Evolutionary conservation across 768 basidiomycete species (phyloP).

Genomic region (Kwoniella bestiolae): DNA sequence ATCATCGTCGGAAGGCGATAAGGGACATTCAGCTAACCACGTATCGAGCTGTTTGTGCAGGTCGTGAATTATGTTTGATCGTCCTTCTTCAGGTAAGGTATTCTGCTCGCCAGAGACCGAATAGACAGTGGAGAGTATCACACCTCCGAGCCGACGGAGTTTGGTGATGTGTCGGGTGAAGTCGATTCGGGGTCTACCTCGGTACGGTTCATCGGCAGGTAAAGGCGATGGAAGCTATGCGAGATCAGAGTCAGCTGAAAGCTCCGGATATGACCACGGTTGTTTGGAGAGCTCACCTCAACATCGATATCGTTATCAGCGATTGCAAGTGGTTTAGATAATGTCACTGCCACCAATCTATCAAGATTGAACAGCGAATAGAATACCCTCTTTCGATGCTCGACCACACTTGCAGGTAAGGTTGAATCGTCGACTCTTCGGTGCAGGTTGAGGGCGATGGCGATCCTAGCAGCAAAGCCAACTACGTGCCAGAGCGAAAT

Average conservation of each 20-base stretch:
- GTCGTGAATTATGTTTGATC: constrained; percentile 19
- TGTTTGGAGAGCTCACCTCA: constrained; percentile 31
- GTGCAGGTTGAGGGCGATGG: constrained; percentile 37
- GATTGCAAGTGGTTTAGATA: constrained; percentile 36
- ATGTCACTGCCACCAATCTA: constrained; percentile 34
- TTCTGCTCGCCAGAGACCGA: constrained; percentile 26
- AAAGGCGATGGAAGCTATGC: constrained; percentile 24
- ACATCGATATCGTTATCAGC: constrained; percentile 38
- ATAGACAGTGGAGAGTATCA: constrained; percentile 32
- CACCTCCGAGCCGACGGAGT: constrained; percentile 29
- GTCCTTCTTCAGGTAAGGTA: constrained; percentile 19
- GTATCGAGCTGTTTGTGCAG: constrained; percentile 28
- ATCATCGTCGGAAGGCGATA: constrained; percentile 7
- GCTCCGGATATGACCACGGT: background rate
- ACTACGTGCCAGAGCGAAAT: constrained; percentile 40
- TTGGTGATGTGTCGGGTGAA: constrained; percentile 37
- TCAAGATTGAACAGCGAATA: constrained; percentile 43
- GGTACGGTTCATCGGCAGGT: constrained; percentile 22
- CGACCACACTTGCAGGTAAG: constrained; percentile 13
- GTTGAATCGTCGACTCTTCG: constrained; percentile 23
- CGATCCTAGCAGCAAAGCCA: constrained; percentile 36
- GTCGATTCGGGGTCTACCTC: constrained; percentile 22
- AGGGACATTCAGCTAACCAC: constrained; percentile 34
- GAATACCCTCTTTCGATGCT: constrained; percentile 34
- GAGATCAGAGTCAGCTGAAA: background rate